Conservation (phyloP, 306 rosid species). For the Acacia confusa region DNA sequence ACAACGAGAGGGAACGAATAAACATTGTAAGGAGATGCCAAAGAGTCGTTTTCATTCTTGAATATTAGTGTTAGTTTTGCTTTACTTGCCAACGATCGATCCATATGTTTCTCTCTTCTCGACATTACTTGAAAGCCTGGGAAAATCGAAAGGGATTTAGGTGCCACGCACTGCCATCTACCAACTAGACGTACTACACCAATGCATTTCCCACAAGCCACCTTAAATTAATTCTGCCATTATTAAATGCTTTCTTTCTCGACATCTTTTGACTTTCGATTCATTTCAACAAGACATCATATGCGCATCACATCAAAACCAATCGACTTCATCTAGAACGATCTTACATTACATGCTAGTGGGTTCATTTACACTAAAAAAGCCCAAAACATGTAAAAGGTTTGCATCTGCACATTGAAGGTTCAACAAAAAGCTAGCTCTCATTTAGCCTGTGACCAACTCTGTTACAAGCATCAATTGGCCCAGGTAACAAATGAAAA, state of each 20-base stretch:
- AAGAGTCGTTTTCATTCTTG: constrained; percentile 23
- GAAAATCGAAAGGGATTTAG: constrained; percentile 20
- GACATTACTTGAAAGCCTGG: constrained; percentile 22
- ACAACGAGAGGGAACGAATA: not conserved
- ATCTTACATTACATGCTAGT: no score
- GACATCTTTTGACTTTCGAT: not conserved
- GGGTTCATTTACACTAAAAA: not conserved
- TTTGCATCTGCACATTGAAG: not conserved
- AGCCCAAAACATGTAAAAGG: not conserved
- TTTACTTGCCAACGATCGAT: constrained; percentile 25
- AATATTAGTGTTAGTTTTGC: constrained; percentile 18
- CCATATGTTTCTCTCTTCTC: constrained; percentile 5
- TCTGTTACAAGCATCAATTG: not conserved
- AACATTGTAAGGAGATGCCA: constrained; percentile 19
- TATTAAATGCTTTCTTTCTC: not conserved
- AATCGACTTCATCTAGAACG: not conserved
- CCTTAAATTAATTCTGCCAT: not conserved
- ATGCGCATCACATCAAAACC: not conserved
- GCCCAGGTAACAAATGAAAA: not conserved
- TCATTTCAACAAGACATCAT: not conserved
- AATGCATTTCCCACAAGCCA: constrained; percentile 1
- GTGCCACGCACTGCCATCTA: constrained; percentile 23
- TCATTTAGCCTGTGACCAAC: not conserved
- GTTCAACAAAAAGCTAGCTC: not conserved
- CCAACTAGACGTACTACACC: constrained; percentile 6